A percentile compares a stretch with the other conserved stretches of the same genome.
phyloP scores from a whole-genome alignment of 352 stramenopile species.

The Phytophthora multivora region DNA sequence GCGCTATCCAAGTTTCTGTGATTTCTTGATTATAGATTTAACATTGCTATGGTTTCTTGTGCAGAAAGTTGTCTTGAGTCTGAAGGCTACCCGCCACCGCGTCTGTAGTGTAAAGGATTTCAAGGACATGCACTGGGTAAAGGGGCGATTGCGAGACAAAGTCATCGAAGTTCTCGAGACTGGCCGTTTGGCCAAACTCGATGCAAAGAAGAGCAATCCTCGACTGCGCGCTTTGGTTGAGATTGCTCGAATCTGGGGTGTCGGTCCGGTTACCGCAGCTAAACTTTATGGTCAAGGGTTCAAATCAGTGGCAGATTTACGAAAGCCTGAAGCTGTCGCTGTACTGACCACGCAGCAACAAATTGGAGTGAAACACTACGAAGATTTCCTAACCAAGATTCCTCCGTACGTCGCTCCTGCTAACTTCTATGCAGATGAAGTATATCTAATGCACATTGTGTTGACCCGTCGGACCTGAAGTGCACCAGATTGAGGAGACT shows the following conservation, averaged over 20 bases:
- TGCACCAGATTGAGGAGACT: conserved; percentile 71
- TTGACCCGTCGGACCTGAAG: conserved; percentile 54
- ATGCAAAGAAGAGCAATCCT: conserved; percentile 76
- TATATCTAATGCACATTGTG: not conserved
- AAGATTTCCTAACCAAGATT: conserved; percentile 82
- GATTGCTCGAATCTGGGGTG: conserved; percentile 79
- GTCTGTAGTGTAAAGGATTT: conserved; percentile 68
- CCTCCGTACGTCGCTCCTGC: conserved; percentile 37
- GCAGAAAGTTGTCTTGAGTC: conserved; percentile 73
- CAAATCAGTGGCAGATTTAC: conserved; percentile 65
- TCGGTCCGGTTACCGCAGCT: conserved; percentile 73
- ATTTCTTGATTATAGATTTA: too few relatives aligned
- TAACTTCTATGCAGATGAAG: not conserved
- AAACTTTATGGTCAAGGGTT: conserved; percentile 80
- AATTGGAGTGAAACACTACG: conserved; percentile 82
- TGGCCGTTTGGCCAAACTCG: conserved; percentile 73
- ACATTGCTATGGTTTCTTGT: not conserved
- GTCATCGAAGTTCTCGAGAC: conserved; percentile 81
- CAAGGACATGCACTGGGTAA: conserved; percentile 70
- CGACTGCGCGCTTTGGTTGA: conserved; percentile 60
- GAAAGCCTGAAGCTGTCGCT: conserved; percentile 39
- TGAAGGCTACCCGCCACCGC: conserved; percentile 66
- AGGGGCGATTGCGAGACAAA: conserved; percentile 71
- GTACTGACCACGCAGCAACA: conserved; percentile 68
- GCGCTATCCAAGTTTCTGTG: too few relatives aligned